Base-by-base conservation (phyloP, 225 moss, liverwort and hornwort species). In the Bryum argenteum region DNA sequence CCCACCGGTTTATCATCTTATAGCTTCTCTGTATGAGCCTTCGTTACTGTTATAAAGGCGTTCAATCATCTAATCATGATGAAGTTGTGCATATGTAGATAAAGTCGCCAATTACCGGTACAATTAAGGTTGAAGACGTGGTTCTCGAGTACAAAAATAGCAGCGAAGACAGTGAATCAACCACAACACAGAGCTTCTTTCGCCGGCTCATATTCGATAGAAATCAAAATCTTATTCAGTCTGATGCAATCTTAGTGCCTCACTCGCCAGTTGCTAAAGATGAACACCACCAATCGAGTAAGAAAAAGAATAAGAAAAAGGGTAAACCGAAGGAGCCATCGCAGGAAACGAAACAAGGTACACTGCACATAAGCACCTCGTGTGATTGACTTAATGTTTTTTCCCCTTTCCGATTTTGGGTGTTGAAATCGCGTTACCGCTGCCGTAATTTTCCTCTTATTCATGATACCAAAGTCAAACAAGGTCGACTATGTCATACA, bases 181-280 rank as follows among this genome's bases (percentile, higher is more conserved):
- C 64, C 57, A 62, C 80, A 65, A 75, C 75, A 21, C 74, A 71
- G 65, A 75, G 78, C 52, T 85, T 80, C 70, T 94, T 84, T 65
- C 89, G 97, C 58, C 91, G 94, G 24, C 91, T 98, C 59, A 62
- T 98, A 53, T 98, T 98, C 72, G 86, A 81, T 73, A 92, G 94
- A 77, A 98, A 91, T 67, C 92, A 89, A 24, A 91, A 91, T 37
- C 83, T 98, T 38, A 92, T 94, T 37, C 97, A 98, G 70, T 98
- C 97, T 23, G 97, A 98, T 76, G 94, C 94, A 63, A 82, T 89
- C 75, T 60, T 98, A 80, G 72, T 85, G 10, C 90, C 80, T 71
- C 69, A 51, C 66, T 78, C 80, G 54, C 68, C 51, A 58, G 70
- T 72, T 33, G 42, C 58, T 69, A 66, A 80, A 70, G 75, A 66